A percentile compares a stretch with the other conserved stretches of the same genome.
These are phyloP conservation scores for Domatiomyces catenatus DNA, from an alignment of 2,329 filamentous ascomycete genomes.

Conservation along the genomic window DNA sequence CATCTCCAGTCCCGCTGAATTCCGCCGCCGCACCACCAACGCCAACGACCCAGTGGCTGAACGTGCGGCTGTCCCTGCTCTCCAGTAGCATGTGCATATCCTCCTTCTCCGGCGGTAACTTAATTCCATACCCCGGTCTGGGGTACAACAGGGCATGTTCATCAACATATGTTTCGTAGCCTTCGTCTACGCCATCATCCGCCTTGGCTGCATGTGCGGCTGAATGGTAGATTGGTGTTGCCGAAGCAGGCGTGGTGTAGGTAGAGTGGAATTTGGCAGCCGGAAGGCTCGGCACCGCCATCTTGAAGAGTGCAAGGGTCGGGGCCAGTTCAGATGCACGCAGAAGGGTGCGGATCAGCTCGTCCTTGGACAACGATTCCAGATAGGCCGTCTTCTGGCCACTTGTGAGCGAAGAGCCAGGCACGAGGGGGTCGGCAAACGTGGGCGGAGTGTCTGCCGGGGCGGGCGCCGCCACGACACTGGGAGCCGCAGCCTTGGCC, in stretches of 20 bases:
- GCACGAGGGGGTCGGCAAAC: conserved; percentile 11
- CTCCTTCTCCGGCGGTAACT: conserved; percentile 40
- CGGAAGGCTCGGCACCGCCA: conserved; percentile 6
- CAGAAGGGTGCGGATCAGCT: conserved; percentile 13
- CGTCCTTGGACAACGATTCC: conserved; percentile 13
- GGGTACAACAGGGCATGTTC: conserved; percentile 48
- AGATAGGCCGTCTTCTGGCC: conserved; percentile 14
- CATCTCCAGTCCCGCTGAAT: neutral
- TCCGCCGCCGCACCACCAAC: no score
- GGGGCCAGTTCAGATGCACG: conserved; percentile 15
- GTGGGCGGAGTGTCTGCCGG: conserved; percentile 6
- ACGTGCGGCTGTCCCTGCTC: conserved; percentile 39
- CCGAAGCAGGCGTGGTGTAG: conserved; percentile 9
- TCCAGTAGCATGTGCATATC: conserved; percentile 50
- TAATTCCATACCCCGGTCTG: conserved; percentile 43
- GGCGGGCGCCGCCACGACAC: no score
- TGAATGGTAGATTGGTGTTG: neutral
- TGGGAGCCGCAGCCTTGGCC: neutral
- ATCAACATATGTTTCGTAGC: conserved; percentile 35
- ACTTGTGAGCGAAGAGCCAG: conserved; percentile 7
- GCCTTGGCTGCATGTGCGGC: conserved; percentile 1
- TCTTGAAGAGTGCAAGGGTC: conserved; percentile 15
- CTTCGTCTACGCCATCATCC: conserved; percentile 19
- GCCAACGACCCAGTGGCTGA: conserved; percentile 32
- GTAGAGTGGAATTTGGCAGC: conserved; percentile 14